Percentiles rank a stretch among this genome's conserved stretches.
Conservation (phyloP, 441 rosid genomes). For the Viola pubescens region DNA sequence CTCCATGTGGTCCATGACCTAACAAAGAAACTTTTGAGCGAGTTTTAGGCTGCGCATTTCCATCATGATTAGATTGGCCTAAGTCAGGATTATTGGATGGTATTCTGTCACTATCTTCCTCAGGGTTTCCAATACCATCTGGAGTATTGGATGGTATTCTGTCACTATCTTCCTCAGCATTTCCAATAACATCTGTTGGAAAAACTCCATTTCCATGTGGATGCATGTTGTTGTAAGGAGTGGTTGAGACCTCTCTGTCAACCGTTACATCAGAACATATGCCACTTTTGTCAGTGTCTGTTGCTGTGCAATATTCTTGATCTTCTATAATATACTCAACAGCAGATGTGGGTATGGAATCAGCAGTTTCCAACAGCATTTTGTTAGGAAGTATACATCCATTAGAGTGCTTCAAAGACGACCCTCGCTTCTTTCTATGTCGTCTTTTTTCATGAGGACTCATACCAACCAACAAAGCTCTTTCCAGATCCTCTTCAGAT, state of each 20-base stretch:
- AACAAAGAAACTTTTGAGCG: constrained; percentile 62
- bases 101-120: constrained; percentile 13
- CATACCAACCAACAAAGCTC: constrained; percentile 79
- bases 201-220: constrained; percentile 21
- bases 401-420: constrained; percentile 31
- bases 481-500: constrained; percentile 70
- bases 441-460: constrained; percentile 78
- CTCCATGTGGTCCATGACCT: constrained; percentile 97
- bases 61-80: constrained; percentile 25
- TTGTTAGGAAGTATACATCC: constrained; percentile 18
- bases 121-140: constrained; percentile 16
- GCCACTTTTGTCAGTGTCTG: constrained; percentile 20
- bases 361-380: constrained; percentile 19
- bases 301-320: constrained; percentile 12
- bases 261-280: constrained; percentile 18
- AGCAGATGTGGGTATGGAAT: constrained; percentile 7
- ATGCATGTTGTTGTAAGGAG: constrained; percentile 16
- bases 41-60: constrained; percentile 26
- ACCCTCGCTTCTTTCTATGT: constrained; percentile 56
- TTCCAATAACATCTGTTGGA: constrained; percentile 20
- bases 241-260: constrained; percentile 19
- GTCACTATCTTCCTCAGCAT: constrained; percentile 23
- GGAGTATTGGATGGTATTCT: constrained; percentile 2
- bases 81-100: constrained; percentile 23
- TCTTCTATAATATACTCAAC: constrained; percentile 14